phyloP scores from a whole-genome alignment of 1,284 basidiomycete genomes.

The Mycosarcoma maydis region DNA sequence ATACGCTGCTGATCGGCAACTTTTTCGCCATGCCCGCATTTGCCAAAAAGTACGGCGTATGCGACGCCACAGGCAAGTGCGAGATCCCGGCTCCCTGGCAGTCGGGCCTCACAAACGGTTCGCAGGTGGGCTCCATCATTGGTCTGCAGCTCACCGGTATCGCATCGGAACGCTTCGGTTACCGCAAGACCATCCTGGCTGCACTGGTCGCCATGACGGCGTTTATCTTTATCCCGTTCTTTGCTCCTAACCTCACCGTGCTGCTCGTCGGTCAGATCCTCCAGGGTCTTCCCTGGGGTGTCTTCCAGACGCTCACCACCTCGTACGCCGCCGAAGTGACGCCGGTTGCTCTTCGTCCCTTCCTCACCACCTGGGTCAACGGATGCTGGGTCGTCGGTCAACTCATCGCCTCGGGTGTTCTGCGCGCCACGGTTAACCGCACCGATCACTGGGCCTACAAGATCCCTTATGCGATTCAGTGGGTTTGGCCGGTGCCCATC shows the following conservation, averaged over 20 bases:
- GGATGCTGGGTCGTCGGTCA: conserved; percentile 70
- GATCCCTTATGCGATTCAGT: conserved; percentile 69
- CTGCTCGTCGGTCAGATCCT: conserved; percentile 68
- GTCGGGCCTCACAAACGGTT: conserved; percentile 62
- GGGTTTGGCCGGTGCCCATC: conserved; percentile 67
- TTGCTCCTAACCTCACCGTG: conserved; percentile 67
- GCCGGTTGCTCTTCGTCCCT: conserved; percentile 69
- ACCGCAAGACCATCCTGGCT: conserved; percentile 65
- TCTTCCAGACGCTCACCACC: conserved; percentile 69
- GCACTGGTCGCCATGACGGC: conserved; percentile 63
- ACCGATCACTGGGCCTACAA: conserved; percentile 66
- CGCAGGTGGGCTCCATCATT: conserved; percentile 64
- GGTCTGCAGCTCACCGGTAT: conserved; percentile 68
- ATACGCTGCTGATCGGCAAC: conserved; percentile 61
- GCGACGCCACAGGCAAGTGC: conserved; percentile 62
- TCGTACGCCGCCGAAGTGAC: conserved; percentile 71
- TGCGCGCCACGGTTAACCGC: conserved; percentile 64
- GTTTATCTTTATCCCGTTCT: conserved; percentile 67
- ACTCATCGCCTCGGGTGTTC: conserved; percentile 69
- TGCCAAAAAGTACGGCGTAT: conserved; percentile 60
- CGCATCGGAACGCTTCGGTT: conserved; percentile 69
- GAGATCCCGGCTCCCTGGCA: conserved; percentile 70
- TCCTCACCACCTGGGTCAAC: conserved; percentile 70
- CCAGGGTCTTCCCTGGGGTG: conserved; percentile 69
- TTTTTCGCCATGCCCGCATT: conserved; percentile 68